Evolutionary conservation across 2,329 filamentous ascomycete species (phyloP).

Genomic region (Talaromyces sp.): DNA sequence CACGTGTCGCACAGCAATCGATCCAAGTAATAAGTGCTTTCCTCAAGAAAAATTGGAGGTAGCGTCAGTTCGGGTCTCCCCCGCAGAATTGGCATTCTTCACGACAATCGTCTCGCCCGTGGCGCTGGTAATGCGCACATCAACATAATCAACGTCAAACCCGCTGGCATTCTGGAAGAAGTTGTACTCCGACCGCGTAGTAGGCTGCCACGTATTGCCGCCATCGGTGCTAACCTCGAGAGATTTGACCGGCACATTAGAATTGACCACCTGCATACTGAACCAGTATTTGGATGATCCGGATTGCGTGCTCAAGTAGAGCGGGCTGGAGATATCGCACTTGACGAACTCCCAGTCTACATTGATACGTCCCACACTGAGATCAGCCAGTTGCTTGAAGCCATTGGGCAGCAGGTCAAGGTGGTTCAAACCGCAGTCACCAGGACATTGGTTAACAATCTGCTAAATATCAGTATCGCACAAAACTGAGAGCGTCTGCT

Average conservation of each 20-base stretch:
- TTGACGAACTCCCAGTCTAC: constrained; percentile 52
- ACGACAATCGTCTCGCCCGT: constrained; percentile 54
- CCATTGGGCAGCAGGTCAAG: constrained; percentile 57
- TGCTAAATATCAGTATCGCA: constrained; percentile 24
- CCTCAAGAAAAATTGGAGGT: neutral
- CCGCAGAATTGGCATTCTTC: constrained; percentile 44
- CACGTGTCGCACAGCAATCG: neutral
- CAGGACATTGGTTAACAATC: constrained; percentile 59
- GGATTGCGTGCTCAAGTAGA: constrained; percentile 55
- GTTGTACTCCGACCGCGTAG: constrained; percentile 57
- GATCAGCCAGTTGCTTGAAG: constrained; percentile 49
- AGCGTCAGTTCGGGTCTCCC: neutral
- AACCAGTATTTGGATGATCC: constrained; percentile 54
- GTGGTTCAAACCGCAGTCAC: constrained; percentile 51
- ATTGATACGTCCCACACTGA: constrained; percentile 49
- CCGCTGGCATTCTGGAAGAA: constrained; percentile 62
- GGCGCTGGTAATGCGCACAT: constrained; percentile 56
- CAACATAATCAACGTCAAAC: constrained; percentile 55
- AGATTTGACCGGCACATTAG: constrained; percentile 55
- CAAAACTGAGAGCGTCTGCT: neutral
- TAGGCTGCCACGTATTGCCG: constrained; percentile 59
- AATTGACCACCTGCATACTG: constrained; percentile 64
- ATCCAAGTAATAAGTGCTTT: neutral
- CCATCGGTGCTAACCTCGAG: constrained; percentile 63
- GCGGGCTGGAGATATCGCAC: constrained; percentile 52